Evolutionary conservation across 495 filamentous ascomycete species (phyloP), one percentile per base, ranked within the genome.

Genomic region (Annulohypoxylon maeteangense): DNA sequence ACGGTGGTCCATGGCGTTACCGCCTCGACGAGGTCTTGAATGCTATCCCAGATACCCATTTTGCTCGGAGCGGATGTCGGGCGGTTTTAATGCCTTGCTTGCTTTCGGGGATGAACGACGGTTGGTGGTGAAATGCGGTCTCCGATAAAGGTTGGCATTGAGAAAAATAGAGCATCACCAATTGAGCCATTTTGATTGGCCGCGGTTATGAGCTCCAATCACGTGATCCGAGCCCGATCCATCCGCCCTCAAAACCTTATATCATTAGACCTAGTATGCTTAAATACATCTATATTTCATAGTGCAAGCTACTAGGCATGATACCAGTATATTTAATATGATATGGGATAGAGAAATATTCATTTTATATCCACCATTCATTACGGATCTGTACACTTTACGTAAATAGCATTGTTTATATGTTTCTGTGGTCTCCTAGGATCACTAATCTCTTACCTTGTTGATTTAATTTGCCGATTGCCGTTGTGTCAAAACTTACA

Each of bases 1-100:
- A 79, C 85, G 58, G 81, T 80, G 65, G 76, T 77, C 85, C 85
- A 88, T 73, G 87, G 86, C 78, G 80, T 77, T 59, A 82, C 84
- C 51, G 85, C 86, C 77, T 86, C 84, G 73, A 86, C 75, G 72
- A 87, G 78, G 78, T 87, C 85, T 60, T 77, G 79, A 61, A 85
- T 80, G 72, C 78, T 76, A 78, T 87, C 84, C 81, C 84, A 88
- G 81, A 87, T 82, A 79, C 84, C 86, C 85, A 87, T 87, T 75
- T 74, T 80, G 74, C 70, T 78, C 51, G 50, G 68, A 65, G 72
- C 66, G 58, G 68, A 78, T 59, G 71, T 72, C 58, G 67, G 70
- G 75, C 65, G 62, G 70, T 78, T 74, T 81, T 77, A 82, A 81
- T 83, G 82, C 80, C 76, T 78, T 75, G 54, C 18, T 70, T 74